Evolutionary conservation across 148 eudicot species (phyloP).

Genomic region (Camellia sinensis): DNA sequence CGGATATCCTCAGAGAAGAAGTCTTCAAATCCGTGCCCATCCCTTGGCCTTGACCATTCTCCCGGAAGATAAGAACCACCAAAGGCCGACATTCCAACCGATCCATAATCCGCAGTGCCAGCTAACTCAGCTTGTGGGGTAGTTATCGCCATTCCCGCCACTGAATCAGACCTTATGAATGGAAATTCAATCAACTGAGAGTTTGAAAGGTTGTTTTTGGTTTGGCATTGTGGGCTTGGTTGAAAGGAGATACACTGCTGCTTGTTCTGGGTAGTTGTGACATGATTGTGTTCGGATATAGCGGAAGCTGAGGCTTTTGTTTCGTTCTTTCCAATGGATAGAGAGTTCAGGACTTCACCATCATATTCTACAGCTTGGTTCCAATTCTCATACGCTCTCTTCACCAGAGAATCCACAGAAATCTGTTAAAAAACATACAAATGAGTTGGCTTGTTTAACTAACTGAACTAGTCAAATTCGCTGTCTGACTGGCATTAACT

Average conservation of each 20-base stretch:
- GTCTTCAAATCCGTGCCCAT: constrained; percentile 26
- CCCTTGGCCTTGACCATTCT: constrained; percentile 21
- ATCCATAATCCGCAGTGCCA: constrained; percentile 11
- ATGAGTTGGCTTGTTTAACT: neutral
- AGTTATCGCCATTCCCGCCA: neutral
- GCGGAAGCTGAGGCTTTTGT: constrained; percentile 2
- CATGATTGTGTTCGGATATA: constrained; percentile 10
- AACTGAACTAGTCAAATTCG: neutral
- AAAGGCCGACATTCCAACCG: constrained; percentile 7
- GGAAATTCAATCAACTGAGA: constrained; percentile 29
- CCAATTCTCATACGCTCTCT: constrained; percentile 35
- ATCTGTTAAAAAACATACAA: constrained; percentile 13
- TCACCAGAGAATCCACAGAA: constrained; percentile 32
- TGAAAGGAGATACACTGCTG: constrained; percentile 19
- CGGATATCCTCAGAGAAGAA: constrained; percentile 33
- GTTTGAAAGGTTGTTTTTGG: neutral
- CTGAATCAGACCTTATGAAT: constrained; percentile 20
- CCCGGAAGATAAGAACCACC: constrained; percentile 7
- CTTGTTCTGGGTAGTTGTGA: constrained; percentile 4
- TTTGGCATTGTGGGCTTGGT: constrained; percentile 13
- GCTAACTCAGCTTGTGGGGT: constrained; percentile 13
- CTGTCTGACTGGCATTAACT: too few relatives aligned
- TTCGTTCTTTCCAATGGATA: constrained; percentile 4
- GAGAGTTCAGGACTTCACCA: constrained; percentile 24
- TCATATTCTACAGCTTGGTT: constrained; percentile 32